phyloP scores from a whole-genome alignment of 108 stramenopile species.

The Nitzschia sp. region DNA sequence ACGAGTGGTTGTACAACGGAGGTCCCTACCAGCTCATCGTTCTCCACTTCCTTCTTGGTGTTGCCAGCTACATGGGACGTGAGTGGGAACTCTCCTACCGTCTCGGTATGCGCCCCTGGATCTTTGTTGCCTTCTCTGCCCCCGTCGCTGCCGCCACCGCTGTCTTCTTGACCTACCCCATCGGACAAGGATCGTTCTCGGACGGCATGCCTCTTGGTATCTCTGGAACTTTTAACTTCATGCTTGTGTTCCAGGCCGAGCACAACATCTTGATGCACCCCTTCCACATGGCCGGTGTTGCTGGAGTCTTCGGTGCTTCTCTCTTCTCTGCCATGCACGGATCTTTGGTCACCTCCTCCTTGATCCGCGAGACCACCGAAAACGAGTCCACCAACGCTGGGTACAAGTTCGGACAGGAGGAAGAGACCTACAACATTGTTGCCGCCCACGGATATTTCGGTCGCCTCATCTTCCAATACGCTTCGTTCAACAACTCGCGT shows the following conservation, averaged over 20 bases:
- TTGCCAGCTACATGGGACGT: slow-evolving; percentile 39
- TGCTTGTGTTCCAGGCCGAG: slow-evolving; percentile 37
- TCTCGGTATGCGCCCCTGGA: slow-evolving; percentile 41
- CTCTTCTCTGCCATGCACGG: slow-evolving; percentile 44
- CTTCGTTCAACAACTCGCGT: slow-evolving; percentile 45
- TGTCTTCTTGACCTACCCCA: slow-evolving; percentile 32
- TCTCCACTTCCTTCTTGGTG: slow-evolving; percentile 31
- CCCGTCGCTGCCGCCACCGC: slow-evolving; percentile 36
- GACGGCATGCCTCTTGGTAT: slow-evolving; percentile 39
- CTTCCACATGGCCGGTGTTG: slow-evolving; percentile 37
- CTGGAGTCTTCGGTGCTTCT: slow-evolving; percentile 33
- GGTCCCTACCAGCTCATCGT: slow-evolving; percentile 38
- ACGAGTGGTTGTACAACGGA: slow-evolving; percentile 42
- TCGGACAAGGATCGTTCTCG: slow-evolving; percentile 33
- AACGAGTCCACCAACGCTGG: slow-evolving; percentile 37
- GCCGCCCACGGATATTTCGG: slow-evolving; percentile 43
- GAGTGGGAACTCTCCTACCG: slow-evolving; percentile 41
- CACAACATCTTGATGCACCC: slow-evolving; percentile 38
- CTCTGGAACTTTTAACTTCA: slow-evolving; percentile 37
- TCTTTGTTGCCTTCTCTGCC: slow-evolving; percentile 36
- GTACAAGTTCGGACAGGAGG: slow-evolving; percentile 40
- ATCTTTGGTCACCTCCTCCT: slow-evolving; percentile 35
- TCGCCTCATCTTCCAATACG: slow-evolving; percentile 39
- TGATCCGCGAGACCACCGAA: slow-evolving; percentile 42
- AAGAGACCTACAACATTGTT: slow-evolving; percentile 39